A percentile compares a stretch with the other conserved stretches of the same genome.
Evolutionary conservation across 129 eudicot genomes (phyloP).

Genomic region (Solidago caesia): DNA sequence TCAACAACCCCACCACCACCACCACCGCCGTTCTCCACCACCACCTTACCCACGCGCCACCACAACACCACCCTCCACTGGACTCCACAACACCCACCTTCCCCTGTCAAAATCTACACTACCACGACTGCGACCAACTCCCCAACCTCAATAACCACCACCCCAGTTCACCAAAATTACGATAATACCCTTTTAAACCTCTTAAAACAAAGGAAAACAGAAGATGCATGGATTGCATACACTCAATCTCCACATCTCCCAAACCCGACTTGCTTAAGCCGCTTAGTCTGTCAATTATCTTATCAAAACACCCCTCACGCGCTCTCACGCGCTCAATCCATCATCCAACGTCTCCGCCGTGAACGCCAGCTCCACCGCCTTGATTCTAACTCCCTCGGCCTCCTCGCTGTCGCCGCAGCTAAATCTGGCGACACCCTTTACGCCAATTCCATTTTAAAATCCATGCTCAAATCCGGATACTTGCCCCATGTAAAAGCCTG

Average conservation of each 20-base stretch:
- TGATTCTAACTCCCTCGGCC: slow-evolving; percentile 85
- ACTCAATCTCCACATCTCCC: slow-evolving; percentile 57
- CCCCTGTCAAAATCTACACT: slow-evolving; percentile 26
- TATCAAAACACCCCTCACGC: slow-evolving; percentile 63
- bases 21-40: slow-evolving; percentile 5
- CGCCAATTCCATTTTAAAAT: slow-evolving; percentile 69
- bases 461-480: slow-evolving; percentile 90
- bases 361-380: slow-evolving; percentile 88
- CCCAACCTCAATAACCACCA: neutral
- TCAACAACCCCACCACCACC: slow-evolving; percentile 37
- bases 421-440: slow-evolving; percentile 74
- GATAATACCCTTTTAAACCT: slow-evolving; percentile 57
- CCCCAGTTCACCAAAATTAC: slow-evolving; percentile 14
- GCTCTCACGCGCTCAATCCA: slow-evolving; percentile 76
- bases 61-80: slow-evolving; percentile 37
- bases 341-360: slow-evolving; percentile 74
- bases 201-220: slow-evolving; percentile 79
- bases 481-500: slow-evolving; percentile 97
- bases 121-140: slow-evolving; percentile 27
- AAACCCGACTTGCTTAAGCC: slow-evolving; percentile 80
- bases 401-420: slow-evolving; percentile 82
- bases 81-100: slow-evolving; percentile 40
- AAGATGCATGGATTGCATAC: slow-evolving; percentile 84
- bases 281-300: slow-evolving; percentile 71
- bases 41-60: neutral